Evolutionary conservation across 2,329 filamentous ascomycete species (phyloP), one percentile per base, ranked within the genome.

Genomic region (Coniochaeta prunicola): DNA sequence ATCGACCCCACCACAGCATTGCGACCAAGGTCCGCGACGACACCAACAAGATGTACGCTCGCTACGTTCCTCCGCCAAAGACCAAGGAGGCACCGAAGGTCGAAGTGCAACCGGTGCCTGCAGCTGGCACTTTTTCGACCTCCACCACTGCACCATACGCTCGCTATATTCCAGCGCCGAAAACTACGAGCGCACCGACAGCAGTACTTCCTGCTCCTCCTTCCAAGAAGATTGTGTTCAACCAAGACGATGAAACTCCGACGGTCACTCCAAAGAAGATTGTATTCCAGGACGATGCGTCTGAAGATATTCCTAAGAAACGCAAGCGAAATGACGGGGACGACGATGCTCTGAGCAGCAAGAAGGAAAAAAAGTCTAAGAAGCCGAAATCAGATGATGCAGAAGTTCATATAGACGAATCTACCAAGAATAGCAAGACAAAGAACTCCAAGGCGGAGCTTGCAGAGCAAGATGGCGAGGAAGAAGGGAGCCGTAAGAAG

Each of bases 31-130:
- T 30, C n/a, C 4, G 30, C 53, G 30, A 26, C 19, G 30, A 2
- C 2, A 5, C 15, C 54, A 40, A 57, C 61, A 67, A 12, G 28
- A 76, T 76, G 74, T 77, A 79, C 64, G 70, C 76, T n/a, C 70
- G 77, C 63, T 79, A 79, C 59, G 66, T 79, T 17, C 76, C 74
- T 42, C 67, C 70, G 7, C 21, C 67, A 9, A 69, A 71, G 60
- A 66, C 59, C 38, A 59, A 67, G 57, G 62, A 58, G 38, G 45
- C 58, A 7, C 26, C 54, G 12, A 53, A 55, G 53, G 33, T 13
- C 6, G 54, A 30, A 28, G 17, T 17, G n/a, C 33, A 33, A 34
- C 30, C 28, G 34, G 30, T 31, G 15, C 17, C 30, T 15, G 33
- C 53, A 34, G 30, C 53, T 34, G 53, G 53, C 8, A 36, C 33